Conservation (phyloP, 495 filamentous ascomycete genomes). For the Baudoinia panamericana region DNA sequence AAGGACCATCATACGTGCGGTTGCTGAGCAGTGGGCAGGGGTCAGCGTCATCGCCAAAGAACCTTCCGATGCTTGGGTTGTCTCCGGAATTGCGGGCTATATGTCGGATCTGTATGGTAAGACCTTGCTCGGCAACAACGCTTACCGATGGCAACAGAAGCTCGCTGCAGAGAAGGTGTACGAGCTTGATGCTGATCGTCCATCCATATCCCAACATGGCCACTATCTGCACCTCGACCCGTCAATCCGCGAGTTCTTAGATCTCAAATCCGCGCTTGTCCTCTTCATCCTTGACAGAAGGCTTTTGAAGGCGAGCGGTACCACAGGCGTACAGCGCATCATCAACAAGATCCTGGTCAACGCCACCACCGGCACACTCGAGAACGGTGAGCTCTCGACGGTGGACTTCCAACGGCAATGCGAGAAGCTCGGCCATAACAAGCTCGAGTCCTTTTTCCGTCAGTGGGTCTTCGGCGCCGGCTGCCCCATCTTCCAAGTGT, state of each 20-base stretch:
- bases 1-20: slow-evolving; percentile 60
- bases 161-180: slow-evolving; percentile 66
- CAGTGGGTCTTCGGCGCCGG: slow-evolving; percentile 87
- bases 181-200: slow-evolving; percentile 66
- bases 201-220: slow-evolving; percentile 70
- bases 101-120: slow-evolving; percentile 88
- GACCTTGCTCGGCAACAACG: slow-evolving; percentile 81
- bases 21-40: slow-evolving; percentile 90
- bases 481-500: slow-evolving; percentile 72
- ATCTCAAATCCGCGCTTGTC: slow-evolving; percentile 80
- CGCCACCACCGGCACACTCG: slow-evolving; percentile 62
- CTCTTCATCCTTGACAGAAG: slow-evolving; percentile 87
- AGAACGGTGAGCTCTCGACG: slow-evolving; percentile 59
- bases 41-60: slow-evolving; percentile 73
- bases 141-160: slow-evolving; percentile 86
- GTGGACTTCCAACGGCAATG: slow-evolving; percentile 64
- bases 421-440: slow-evolving; percentile 74
- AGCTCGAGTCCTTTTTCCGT: slow-evolving; percentile 74
- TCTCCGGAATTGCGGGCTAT: slow-evolving; percentile 79
- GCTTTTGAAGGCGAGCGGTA: slow-evolving; percentile 72
- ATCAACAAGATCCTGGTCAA: slow-evolving; percentile 68
- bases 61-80: slow-evolving; percentile 77
- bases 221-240: slow-evolving; percentile 63
- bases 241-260: slow-evolving; percentile 76
- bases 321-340: slow-evolving; percentile 69